phyloP scores from a whole-genome alignment of 2,329 filamentous ascomycete genomes.

The Claviceps humidiphila region DNA sequence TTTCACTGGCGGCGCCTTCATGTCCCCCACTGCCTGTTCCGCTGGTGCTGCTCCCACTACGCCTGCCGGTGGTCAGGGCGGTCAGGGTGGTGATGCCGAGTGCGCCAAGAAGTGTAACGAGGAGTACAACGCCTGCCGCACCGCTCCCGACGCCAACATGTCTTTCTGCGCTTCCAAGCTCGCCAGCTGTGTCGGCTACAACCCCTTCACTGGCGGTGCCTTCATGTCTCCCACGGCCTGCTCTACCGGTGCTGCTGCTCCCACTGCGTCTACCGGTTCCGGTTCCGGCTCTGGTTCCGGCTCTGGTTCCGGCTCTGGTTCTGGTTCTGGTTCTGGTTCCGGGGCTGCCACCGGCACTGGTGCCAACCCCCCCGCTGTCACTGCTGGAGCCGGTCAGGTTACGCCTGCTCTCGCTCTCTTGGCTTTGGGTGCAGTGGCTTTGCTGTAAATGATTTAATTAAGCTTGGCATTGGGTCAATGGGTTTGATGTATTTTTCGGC shows the following conservation, averaged over 20 bases:
- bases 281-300: no score
- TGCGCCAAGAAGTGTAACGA: conserved; percentile 8
- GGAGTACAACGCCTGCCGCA: conserved; percentile 10
- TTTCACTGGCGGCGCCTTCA: conserved; percentile 7
- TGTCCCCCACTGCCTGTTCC: neutral
- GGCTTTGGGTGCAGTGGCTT: conserved; percentile 13
- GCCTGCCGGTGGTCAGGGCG: no score
- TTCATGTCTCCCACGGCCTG: conserved; percentile 7
- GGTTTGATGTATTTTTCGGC: neutral
- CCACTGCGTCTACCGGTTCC: neutral
- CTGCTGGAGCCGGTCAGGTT: conserved; percentile 11
- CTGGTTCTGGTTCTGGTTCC: no score
- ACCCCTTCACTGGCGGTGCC: no score
- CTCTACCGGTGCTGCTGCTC: conserved; percentile 10
- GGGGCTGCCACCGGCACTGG: neutral
- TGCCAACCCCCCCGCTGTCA: conserved; percentile 5
- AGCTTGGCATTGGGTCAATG: conserved; percentile 9
- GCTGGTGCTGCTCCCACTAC: no score
- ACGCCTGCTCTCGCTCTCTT: conserved; percentile 12
- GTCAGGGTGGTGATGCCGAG: conserved; percentile 2
- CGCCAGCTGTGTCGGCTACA: conserved; percentile 10
- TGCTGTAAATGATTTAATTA: conserved; percentile 25
- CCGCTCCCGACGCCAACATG: conserved; percentile 11
- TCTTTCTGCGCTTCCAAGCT: conserved; percentile 12
- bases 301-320: no score